Evolutionary conservation across 1,284 basidiomycete genomes (phyloP).

Genomic region (Apiotrichum montevideense): DNA sequence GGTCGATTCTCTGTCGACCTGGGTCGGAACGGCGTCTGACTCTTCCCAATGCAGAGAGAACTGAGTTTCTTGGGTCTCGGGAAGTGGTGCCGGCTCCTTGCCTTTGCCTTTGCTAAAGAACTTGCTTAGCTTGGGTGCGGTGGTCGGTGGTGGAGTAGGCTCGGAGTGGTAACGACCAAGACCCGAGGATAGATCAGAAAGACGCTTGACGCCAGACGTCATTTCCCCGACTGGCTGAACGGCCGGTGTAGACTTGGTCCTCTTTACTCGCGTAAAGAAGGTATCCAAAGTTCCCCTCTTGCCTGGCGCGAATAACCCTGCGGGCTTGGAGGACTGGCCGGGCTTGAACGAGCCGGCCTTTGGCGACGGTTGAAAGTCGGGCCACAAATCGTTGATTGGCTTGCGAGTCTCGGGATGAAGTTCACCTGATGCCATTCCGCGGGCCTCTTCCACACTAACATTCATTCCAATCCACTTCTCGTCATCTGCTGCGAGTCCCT

Average conservation of each 20-base stretch:
- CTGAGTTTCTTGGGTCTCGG: conserved; percentile 2
- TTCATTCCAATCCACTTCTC: conserved; percentile 70
- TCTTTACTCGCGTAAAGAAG: conserved; percentile 33
- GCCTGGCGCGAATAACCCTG: background rate
- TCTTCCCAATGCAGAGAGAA: conserved; percentile 26
- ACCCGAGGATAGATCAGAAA: conserved; percentile 27
- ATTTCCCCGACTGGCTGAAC: conserved; percentile 33
- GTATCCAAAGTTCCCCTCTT: conserved; percentile 34
- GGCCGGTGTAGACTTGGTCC: conserved; percentile 14
- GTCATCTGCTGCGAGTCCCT: conserved; percentile 55
- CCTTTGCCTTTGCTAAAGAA: conserved; percentile 21
- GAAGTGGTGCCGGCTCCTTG: background rate
- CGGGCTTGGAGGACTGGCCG: background rate
- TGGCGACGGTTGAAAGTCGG: conserved; percentile 48
- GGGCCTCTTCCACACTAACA: conserved; percentile 39
- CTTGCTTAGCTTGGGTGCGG: conserved; percentile 25
- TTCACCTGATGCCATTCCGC: conserved; percentile 66
- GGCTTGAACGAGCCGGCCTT: background rate
- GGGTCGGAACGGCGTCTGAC: conserved; percentile 1
- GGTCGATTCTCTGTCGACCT: background rate
- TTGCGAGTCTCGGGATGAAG: conserved; percentile 66
- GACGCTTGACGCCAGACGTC: conserved; percentile 31
- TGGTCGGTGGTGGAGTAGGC: background rate
- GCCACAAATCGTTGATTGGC: conserved; percentile 74
- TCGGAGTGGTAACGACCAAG: background rate